Evolutionary conservation across 148 eudicot species (phyloP).

Genomic region (Spergularia bocconei): DNA sequence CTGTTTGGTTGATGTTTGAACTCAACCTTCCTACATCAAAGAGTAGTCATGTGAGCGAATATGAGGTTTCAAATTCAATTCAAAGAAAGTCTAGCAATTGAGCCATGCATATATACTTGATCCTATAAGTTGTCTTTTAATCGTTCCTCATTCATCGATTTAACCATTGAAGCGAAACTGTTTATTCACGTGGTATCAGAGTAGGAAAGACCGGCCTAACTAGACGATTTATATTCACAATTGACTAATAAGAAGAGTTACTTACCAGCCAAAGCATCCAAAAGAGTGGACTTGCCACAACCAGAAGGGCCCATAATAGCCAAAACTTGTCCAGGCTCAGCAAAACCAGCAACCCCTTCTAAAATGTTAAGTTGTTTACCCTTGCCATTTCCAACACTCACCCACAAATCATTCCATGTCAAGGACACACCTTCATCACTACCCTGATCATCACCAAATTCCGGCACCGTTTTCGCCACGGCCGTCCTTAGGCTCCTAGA

Average conservation of each 20-base stretch:
- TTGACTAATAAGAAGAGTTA: too few species aligned
- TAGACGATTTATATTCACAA: too few species aligned
- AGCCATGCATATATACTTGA: too few species aligned
- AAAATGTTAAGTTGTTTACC: constrained; percentile 24
- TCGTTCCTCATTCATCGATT: too few species aligned
- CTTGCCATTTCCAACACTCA: constrained; percentile 18
- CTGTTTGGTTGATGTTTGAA: constrained; percentile 30
- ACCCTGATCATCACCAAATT: neutral
- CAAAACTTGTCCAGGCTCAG: constrained; percentile 41
- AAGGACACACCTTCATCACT: constrained; percentile 19
- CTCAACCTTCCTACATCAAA: constrained; percentile 30
- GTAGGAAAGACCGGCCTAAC: too few species aligned
- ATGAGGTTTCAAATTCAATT: too few species aligned
- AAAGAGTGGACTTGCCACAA: constrained; percentile 52
- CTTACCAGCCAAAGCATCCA: constrained; percentile 49
- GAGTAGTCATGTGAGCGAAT: too few species aligned
- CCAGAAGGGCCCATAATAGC: constrained; percentile 64
- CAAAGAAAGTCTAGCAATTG: too few species aligned
- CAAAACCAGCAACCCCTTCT: constrained; percentile 36
- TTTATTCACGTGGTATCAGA: too few species aligned
- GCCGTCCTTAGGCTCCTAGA: neutral
- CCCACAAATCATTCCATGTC: constrained; percentile 48
- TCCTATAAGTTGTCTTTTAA: too few species aligned
- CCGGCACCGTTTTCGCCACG: too few species aligned
- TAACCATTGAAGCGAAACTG: too few species aligned